Conservation (phyloP, 2,329 filamentous ascomycete genomes). For the Laburnicola sp. region DNA sequence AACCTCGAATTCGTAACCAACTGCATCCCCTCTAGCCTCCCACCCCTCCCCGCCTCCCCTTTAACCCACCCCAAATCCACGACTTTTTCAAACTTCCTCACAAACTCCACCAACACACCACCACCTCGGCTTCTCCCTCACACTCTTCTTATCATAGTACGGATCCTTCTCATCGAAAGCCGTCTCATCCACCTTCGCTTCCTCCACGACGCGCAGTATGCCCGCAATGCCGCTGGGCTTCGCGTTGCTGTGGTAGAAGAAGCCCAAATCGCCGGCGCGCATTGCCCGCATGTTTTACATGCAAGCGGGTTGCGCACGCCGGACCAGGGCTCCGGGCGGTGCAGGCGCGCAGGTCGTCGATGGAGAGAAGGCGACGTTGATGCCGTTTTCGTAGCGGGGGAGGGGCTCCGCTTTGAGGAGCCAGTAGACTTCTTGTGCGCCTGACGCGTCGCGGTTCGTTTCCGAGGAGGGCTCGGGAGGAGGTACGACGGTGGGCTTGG, state of each 20-base stretch:
- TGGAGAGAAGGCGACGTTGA: slow-evolving; percentile 94
- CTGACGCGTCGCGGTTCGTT: slow-evolving; percentile 32
- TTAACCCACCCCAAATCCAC: slow-evolving; percentile 74
- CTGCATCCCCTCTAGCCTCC: slow-evolving; percentile 73
- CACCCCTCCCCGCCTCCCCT: slow-evolving; percentile 58
- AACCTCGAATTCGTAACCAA: slow-evolving; percentile 79
- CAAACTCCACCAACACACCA: slow-evolving; percentile 86
- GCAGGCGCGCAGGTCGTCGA: slow-evolving; percentile 79
- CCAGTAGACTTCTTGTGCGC: slow-evolving; percentile 48
- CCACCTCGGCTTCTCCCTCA: slow-evolving; percentile 74
- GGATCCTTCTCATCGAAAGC: slow-evolving; percentile 72
- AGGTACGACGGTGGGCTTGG: slow-evolving; percentile 12
- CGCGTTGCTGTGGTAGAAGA: slow-evolving; percentile 97
- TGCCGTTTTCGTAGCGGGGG: slow-evolving; percentile 79
- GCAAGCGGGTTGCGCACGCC: slow-evolving; percentile 63
- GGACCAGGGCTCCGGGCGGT: slow-evolving; percentile 84
- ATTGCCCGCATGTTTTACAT: slow-evolving; percentile 89
- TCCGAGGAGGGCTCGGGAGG: slow-evolving; percentile 19
- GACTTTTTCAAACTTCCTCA: slow-evolving; percentile 74
- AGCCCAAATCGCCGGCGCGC: slow-evolving; percentile 87
- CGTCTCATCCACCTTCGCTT: slow-evolving; percentile 77
- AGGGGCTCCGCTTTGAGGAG: slow-evolving; percentile 70
- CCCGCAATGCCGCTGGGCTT: slow-evolving; percentile 87
- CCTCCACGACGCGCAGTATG: slow-evolving; percentile 83
- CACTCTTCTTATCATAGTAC: slow-evolving; percentile 82